These are phyloP conservation scores for Vavraia culicis DNA, from an alignment of 371 early-diverging fungal genomes.

Conservation along the genomic window DNA sequence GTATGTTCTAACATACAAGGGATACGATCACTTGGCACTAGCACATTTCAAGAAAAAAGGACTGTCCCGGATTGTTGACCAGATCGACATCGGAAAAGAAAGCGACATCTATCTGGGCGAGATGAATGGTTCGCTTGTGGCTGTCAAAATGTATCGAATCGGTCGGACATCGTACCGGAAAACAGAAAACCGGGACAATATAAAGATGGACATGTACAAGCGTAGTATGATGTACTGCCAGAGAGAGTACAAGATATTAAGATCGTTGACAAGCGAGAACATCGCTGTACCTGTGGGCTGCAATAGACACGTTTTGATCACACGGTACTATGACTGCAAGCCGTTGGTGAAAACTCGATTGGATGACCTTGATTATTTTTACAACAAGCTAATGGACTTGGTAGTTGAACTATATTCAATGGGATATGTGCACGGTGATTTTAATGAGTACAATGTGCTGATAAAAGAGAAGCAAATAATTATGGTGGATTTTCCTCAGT, in stretches of 20 bases:
- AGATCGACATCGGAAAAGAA: slow-evolving; percentile 98
- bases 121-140: slow-evolving; percentile 25
- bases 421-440: slow-evolving; percentile 95
- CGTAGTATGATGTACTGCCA: slow-evolving; percentile 36
- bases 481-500: slow-evolving; percentile 96
- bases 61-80: slow-evolving; percentile 75
- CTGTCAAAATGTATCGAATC: slow-evolving; percentile 47
- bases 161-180: slow-evolving; percentile 85
- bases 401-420: slow-evolving; percentile 72
- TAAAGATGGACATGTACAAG: slow-evolving; percentile 47
- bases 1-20: slow-evolving; percentile 85
- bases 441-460: slow-evolving; percentile 96
- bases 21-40: slow-evolving; percentile 91
- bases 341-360: slow-evolving; percentile 51
- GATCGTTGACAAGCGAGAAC: slow-evolving; percentile 58
- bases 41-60: slow-evolving; percentile 65
- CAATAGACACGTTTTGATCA: slow-evolving; percentile 85
- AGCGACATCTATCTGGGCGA: slow-evolving; percentile 46
- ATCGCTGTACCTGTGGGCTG: slow-evolving; percentile 74
- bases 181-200: slow-evolving; percentile 87
- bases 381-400: slow-evolving; percentile 67
- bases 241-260: slow-evolving; percentile 50
- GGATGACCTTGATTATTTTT: slow-evolving; percentile 64
- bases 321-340: slow-evolving; percentile 55
- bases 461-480: slow-evolving; percentile 54